Base-by-base conservation (phyloP, 169 alveolate genomes). In the Babesia bigemina region DNA sequence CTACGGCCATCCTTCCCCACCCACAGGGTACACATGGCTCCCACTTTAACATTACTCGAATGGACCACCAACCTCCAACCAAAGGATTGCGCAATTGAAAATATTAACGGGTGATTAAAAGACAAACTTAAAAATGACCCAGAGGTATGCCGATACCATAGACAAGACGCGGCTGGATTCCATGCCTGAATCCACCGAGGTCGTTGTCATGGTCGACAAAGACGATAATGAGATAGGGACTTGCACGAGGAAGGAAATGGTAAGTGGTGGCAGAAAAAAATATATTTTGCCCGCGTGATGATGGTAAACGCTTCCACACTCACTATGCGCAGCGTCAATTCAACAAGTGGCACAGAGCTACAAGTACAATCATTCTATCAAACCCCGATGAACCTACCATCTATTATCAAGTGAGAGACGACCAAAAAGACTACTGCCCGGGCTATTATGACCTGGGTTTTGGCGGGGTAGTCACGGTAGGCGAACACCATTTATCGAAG, bases 341-440 rank as follows among this genome's bases (percentile, higher is more conserved):
- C 33, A 87, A 87, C 55, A 62, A 71, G 63, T 87, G 92, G 92
- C 91, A 87, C 61, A 70, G 92, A 61, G 63, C 88, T 19, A 77
- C 92, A 49, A 47, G 86, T 45, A 50, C 84, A 19, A 76, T 82
- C 52, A 81, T 87, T 24, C 52, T 83, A 33, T 58, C 91, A 19
- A 63, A 77, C 56, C 19, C 61, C 0, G 29, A 87, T 10, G 91
- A 87, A 12, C 79, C 76, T 48, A 61, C 59, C 49, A 77, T 83
- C 28, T 87, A 76, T 81, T 58, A 67, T 24, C 90, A 87, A 63
- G 77, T 73, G 52, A 76, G 92, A 24, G 84, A 82, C 19, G 82
- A 70, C 47, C 61, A 69, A 28, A 75, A 77, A 55, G 91, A 83
- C 59, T 82, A 82, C 47, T 87, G 85, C 55, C 91, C 91, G 16